These are phyloP conservation scores for Dalbergia oliveri DNA, from an alignment of 306 rosid species.

Conservation along the genomic window DNA sequence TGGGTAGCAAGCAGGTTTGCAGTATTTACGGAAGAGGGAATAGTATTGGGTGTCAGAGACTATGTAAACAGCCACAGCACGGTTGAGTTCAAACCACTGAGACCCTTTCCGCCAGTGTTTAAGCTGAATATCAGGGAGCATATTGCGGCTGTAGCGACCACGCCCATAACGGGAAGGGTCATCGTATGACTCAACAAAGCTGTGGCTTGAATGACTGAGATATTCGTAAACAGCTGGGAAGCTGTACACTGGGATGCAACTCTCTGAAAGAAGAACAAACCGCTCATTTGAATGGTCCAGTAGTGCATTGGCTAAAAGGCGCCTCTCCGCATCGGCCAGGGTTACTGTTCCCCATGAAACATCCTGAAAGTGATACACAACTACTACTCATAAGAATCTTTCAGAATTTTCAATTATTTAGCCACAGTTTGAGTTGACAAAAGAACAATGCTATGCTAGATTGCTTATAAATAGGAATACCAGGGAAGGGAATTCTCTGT, in stretches of 20 bases:
- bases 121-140: slow-evolving; percentile 86
- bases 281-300: slow-evolving; percentile 91
- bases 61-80: slow-evolving; percentile 60
- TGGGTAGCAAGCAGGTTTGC: slow-evolving; percentile 95
- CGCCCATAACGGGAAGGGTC: slow-evolving; percentile 89
- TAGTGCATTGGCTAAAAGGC: slow-evolving; percentile 89
- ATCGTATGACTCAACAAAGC: slow-evolving; percentile 90
- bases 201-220: slow-evolving; percentile 65
- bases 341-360: slow-evolving; percentile 89
- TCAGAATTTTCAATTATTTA: background rate
- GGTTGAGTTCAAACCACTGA: slow-evolving; percentile 86
- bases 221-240: slow-evolving; percentile 80
- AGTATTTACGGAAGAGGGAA: slow-evolving; percentile 71
- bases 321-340: slow-evolving; percentile 89
- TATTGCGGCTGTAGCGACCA: slow-evolving; percentile 83
- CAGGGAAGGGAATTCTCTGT: background rate
- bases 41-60: slow-evolving; percentile 71
- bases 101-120: slow-evolving; percentile 93
- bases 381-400: background rate
- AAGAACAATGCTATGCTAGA: background rate
- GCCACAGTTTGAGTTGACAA: background rate
- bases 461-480: background rate
- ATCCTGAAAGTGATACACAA: slow-evolving; percentile 46
- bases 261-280: slow-evolving; percentile 91
- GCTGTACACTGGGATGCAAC: slow-evolving; percentile 91